Evolutionary conservation across 2,329 filamentous ascomycete species (phyloP).

Genomic region (Dendrostoma leiphaemia): DNA sequence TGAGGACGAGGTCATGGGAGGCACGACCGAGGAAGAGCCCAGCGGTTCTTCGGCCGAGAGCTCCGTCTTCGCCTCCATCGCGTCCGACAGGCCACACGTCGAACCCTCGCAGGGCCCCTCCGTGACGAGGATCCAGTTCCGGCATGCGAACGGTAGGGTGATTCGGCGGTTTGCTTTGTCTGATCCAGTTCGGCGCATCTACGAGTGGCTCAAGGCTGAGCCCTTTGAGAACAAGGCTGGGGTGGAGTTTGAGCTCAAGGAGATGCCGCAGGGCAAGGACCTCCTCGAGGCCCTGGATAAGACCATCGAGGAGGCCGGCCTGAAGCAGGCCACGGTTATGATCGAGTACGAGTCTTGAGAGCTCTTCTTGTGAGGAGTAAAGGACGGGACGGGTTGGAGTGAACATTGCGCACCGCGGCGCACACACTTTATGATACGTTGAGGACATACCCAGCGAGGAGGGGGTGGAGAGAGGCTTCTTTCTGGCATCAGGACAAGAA

Average conservation of each 20-base stretch:
- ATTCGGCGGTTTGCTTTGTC: conserved; percentile 79
- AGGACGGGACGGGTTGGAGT: neutral
- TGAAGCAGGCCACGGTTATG: conserved; percentile 95
- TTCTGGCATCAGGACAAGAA: no score
- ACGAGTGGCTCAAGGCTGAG: conserved; percentile 93
- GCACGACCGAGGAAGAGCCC: conserved; percentile 28
- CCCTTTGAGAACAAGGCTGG: conserved; percentile 78
- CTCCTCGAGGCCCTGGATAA: conserved; percentile 72
- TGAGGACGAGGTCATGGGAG: conserved; percentile 34
- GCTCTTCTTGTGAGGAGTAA: neutral
- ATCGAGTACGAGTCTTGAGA: conserved; percentile 61
- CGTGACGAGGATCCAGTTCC: conserved; percentile 83
- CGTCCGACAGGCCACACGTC: conserved; percentile 67
- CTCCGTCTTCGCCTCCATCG: conserved; percentile 66
- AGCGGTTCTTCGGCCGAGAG: conserved; percentile 25
- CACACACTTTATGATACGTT: no score
- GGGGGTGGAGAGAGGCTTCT: no score
- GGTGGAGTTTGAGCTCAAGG: conserved; percentile 81
- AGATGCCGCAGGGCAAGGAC: conserved; percentile 75
- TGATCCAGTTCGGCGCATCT: conserved; percentile 79
- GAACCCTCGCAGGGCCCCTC: conserved; percentile 73
- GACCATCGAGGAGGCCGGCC: conserved; percentile 74
- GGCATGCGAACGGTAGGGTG: conserved; percentile 78
- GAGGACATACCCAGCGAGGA: no score
- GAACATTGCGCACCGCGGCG: neutral